A percentile compares a stretch with the other conserved stretches of the same genome.
Evolutionary conservation across 2,329 filamentous ascomycete species (phyloP).

Genomic region (Whalleya microplaca): DNA sequence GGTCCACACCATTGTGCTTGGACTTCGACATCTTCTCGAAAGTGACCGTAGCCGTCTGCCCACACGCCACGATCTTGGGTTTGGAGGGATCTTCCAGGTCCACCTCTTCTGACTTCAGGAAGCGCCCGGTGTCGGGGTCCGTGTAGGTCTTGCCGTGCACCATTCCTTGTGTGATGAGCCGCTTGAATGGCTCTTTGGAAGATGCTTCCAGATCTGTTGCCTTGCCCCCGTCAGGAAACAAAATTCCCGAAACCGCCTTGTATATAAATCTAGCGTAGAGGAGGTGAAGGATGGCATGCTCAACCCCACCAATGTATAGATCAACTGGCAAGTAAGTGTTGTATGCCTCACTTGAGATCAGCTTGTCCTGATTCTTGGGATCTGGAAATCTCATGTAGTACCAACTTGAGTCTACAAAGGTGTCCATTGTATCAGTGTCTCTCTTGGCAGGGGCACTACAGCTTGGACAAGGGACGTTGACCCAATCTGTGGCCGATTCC

Average conservation of each 20-base stretch:
- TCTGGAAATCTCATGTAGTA: slow-evolving; percentile 85
- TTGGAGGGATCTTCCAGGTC: slow-evolving; percentile 59
- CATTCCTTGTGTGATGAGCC: slow-evolving; percentile 89
- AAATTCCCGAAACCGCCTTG: slow-evolving; percentile 72
- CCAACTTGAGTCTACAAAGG: slow-evolving; percentile 94
- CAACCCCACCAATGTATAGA: slow-evolving; percentile 86
- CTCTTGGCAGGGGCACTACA: slow-evolving; percentile 73
- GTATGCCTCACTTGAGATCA: slow-evolving; percentile 64
- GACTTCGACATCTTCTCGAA: slow-evolving; percentile 97
- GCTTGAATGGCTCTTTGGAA: slow-evolving; percentile 72
- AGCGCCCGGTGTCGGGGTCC: slow-evolving; percentile 74
- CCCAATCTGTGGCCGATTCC: slow-evolving; percentile 71
- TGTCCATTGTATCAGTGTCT: slow-evolving; percentile 96
- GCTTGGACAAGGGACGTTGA: slow-evolving; percentile 74
- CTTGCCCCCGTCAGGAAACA: slow-evolving; percentile 48
- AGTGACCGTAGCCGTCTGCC: slow-evolving; percentile 61
- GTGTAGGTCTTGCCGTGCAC: slow-evolving; percentile 85
- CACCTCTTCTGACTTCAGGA: slow-evolving; percentile 77
- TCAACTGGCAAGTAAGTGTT: slow-evolving; percentile 75
- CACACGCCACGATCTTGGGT: slow-evolving; percentile 66
- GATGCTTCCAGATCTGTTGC: slow-evolving; percentile 35
- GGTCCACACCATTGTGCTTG: slow-evolving; percentile 90
- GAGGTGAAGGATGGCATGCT: slow-evolving; percentile 88
- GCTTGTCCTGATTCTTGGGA: slow-evolving; percentile 62
- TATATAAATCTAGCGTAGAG: slow-evolving; percentile 90